A percentile compares a stretch with the other conserved stretches of the same genome.
phyloP scores from a whole-genome alignment of 1,284 basidiomycete genomes.

The Tilletia caries region DNA sequence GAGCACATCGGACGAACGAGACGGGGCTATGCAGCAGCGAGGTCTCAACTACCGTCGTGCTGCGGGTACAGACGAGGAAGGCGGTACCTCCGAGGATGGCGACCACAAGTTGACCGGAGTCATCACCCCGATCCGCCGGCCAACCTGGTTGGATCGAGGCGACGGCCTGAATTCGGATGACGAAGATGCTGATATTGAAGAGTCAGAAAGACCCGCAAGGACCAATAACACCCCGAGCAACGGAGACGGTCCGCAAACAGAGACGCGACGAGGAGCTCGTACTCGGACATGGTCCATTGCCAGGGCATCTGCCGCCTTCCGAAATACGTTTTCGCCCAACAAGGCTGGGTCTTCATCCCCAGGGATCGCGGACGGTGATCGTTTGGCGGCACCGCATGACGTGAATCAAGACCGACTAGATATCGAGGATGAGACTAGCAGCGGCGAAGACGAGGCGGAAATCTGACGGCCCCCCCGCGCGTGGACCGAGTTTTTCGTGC shows the following conservation, averaged over 20 bases:
- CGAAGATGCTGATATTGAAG: background rate
- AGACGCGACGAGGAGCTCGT: background rate
- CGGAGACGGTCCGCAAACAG: background rate
- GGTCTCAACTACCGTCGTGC: background rate
- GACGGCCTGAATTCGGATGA: background rate
- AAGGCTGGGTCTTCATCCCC: background rate
- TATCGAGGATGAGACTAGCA: constrained; percentile 11
- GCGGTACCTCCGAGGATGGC: background rate
- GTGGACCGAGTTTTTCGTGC: too few relatives aligned
- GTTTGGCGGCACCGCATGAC: background rate
- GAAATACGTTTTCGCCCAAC: constrained; percentile 6
- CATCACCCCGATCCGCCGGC: background rate
- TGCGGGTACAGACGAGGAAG: background rate
- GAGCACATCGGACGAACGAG: background rate
- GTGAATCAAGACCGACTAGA: background rate
- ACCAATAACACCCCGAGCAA: background rate
- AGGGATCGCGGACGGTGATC: background rate
- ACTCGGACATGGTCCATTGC: constrained; percentile 9
- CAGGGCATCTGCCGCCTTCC: background rate
- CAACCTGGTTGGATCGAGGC: background rate
- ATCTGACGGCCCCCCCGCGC: too few relatives aligned
- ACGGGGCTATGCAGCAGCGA: too few relatives aligned
- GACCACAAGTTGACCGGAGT: background rate
- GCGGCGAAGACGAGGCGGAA: constrained; percentile 10
- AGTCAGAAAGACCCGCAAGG: background rate